These are phyloP conservation scores for Cucumis cinereus DNA, from an alignment of 306 rosid genomes.

Conservation along the genomic window DNA sequence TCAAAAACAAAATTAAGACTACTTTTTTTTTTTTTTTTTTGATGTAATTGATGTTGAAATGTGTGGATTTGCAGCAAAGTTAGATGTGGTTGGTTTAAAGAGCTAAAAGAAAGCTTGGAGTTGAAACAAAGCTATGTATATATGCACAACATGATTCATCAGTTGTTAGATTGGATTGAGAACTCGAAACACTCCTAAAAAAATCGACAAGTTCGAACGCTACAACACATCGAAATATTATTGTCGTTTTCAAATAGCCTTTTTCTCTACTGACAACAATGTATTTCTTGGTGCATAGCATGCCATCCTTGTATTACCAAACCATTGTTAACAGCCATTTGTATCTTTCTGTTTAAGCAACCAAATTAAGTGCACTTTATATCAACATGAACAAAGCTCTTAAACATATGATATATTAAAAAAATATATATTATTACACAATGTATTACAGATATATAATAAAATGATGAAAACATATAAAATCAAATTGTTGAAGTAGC, in stretches of 20 bases:
- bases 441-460: background rate
- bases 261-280: background rate
- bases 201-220: background rate
- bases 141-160: background rate
- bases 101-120: slow-evolving; percentile 25
- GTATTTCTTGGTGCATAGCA: background rate
- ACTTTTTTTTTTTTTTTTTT: too few species aligned
- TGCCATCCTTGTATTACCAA: background rate
- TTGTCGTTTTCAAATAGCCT: background rate
- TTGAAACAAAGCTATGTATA: slow-evolving; percentile 29
- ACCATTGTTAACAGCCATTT: background rate
- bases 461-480: background rate
- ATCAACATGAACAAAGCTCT: too few species aligned
- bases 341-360: background rate
- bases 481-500: background rate
- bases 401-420: too few species aligned
- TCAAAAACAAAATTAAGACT: background rate
- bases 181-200: background rate
- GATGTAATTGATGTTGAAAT: background rate
- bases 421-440: too few species aligned
- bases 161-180: background rate
- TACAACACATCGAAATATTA: background rate
- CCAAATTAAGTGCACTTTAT: background rate
- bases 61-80: slow-evolving; percentile 31
- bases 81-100: slow-evolving; percentile 10